Conservation (phyloP, 257 asterid species). For the Nicotiana obtusifolia region DNA sequence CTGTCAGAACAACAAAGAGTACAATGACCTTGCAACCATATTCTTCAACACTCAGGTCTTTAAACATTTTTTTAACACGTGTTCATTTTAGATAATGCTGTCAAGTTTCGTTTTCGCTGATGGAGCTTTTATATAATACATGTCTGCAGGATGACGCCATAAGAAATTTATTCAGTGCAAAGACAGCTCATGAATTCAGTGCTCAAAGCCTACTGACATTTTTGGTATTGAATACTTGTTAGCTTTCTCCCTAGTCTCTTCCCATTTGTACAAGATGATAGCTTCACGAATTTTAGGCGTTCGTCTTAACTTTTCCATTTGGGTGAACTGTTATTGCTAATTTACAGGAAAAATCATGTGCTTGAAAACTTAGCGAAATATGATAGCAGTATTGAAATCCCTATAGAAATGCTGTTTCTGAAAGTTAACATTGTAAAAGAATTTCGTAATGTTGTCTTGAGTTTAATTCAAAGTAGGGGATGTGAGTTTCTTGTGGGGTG, state of each 20-base stretch:
- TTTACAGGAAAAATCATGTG: neutral
- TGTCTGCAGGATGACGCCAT: conserved; percentile 94
- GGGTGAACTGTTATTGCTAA: neutral
- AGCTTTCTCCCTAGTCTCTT: neutral
- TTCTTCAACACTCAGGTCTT: conserved; percentile 95
- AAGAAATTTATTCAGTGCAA: conserved; percentile 95
- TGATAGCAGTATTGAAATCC: neutral
- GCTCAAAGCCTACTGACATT: conserved; percentile 87
- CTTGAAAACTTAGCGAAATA: neutral
- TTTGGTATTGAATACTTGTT: conserved; percentile 48
- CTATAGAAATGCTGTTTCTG: neutral
- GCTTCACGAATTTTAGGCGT: neutral
- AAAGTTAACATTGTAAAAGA: neutral
- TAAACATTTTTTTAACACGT: conserved; percentile 8
- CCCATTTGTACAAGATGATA: neutral
- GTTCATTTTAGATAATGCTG: neutral
- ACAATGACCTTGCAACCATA: conserved; percentile 96
- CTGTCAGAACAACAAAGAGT: conserved; percentile 65
- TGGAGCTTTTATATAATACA: conserved; percentile 14
- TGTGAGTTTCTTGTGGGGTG: conserved; percentile 3
- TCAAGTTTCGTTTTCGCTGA: conserved; percentile 24
- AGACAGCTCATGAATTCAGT: conserved; percentile 90
- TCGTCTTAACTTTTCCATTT: neutral
- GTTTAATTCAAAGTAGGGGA: neutral
- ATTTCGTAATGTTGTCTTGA: neutral